Percentiles rank a stretch among this genome's conserved stretches.
Evolutionary conservation across 2,329 filamentous ascomycete species (phyloP).

Genomic region (Septoria linicola): DNA sequence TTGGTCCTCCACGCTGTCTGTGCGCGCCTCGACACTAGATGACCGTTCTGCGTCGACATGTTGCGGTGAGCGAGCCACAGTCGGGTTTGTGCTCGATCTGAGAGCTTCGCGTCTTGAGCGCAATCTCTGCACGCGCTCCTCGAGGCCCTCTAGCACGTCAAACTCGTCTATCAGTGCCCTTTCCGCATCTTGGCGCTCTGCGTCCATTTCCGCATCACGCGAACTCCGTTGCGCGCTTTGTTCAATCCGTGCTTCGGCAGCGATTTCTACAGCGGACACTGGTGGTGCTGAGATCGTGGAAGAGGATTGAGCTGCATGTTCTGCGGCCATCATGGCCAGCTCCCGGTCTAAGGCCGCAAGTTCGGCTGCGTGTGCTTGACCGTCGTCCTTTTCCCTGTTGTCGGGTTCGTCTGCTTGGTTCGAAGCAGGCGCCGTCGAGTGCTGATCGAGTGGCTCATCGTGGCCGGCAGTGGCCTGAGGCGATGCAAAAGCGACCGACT

Average conservation of each 20-base stretch:
- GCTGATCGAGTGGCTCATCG: constrained; percentile 3
- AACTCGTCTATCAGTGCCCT: constrained; percentile 49
- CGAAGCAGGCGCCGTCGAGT: constrained; percentile 35
- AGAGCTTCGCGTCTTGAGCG: constrained; percentile 49
- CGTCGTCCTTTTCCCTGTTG: constrained; percentile 12
- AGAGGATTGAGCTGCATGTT: constrained; percentile 14
- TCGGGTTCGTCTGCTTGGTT: constrained; percentile 26
- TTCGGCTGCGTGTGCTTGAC: constrained; percentile 32
- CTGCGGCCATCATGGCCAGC: constrained; percentile 53
- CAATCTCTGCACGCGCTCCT: constrained; percentile 46
- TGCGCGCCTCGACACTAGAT: background rate
- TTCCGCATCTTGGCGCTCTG: constrained; percentile 50
- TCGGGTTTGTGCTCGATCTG: background rate
- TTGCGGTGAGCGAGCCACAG: background rate
- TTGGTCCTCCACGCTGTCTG: background rate
- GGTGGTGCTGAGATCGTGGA: constrained; percentile 47
- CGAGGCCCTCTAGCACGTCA: constrained; percentile 51
- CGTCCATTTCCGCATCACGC: constrained; percentile 48
- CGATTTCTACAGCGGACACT: constrained; percentile 48
- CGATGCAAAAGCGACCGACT: constrained; percentile 13
- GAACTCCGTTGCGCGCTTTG: constrained; percentile 44
- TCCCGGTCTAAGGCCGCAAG: constrained; percentile 81
- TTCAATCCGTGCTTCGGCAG: constrained; percentile 47
- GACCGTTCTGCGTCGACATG: background rate
- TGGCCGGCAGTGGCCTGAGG: constrained; percentile 7